Percentiles rank a stretch among this genome's conserved stretches.
Conservation (phyloP, 805 yeast genomes). For the Zygoascus flipseniorum region DNA sequence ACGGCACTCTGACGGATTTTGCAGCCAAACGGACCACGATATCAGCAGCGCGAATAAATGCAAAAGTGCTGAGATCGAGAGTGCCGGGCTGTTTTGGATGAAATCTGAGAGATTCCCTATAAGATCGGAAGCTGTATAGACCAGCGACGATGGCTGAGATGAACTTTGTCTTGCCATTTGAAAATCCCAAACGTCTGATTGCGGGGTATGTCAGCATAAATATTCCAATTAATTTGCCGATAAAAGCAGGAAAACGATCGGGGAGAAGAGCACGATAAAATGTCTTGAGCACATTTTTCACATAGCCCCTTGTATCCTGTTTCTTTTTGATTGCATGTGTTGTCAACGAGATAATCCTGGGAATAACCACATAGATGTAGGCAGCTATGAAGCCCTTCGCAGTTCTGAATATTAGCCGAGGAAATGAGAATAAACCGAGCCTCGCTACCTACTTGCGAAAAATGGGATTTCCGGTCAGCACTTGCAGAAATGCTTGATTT, state of each 20-base stretch:
- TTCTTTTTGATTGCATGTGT: constrained; percentile 7
- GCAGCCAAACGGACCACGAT: constrained; percentile 5
- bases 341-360: constrained; percentile 9
- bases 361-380: constrained; percentile 13
- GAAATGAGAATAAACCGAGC: background rate
- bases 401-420: constrained; percentile 4
- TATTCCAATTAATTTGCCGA: constrained; percentile 11
- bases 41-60: constrained; percentile 15
- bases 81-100: constrained; percentile 10
- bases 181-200: background rate
- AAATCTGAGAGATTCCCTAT: constrained; percentile 5
- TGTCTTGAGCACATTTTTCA: constrained; percentile 6
- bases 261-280: constrained; percentile 7
- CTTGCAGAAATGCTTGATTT: background rate
- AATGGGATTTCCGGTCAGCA: background rate
- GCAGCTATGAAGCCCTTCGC: constrained; percentile 12
- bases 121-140: constrained; percentile 3
- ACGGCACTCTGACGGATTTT: background rate
- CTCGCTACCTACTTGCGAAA: background rate
- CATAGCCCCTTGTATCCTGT: background rate
- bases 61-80: constrained; percentile 11
- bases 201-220: constrained; percentile 7
- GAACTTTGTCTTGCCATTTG: constrained; percentile 2
- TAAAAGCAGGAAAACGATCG: constrained; percentile 15
- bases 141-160: constrained; percentile 11